These are phyloP conservation scores for Colletotrichum eleusines DNA, from an alignment of 2,329 filamentous ascomycete genomes.

Conservation along the genomic window DNA sequence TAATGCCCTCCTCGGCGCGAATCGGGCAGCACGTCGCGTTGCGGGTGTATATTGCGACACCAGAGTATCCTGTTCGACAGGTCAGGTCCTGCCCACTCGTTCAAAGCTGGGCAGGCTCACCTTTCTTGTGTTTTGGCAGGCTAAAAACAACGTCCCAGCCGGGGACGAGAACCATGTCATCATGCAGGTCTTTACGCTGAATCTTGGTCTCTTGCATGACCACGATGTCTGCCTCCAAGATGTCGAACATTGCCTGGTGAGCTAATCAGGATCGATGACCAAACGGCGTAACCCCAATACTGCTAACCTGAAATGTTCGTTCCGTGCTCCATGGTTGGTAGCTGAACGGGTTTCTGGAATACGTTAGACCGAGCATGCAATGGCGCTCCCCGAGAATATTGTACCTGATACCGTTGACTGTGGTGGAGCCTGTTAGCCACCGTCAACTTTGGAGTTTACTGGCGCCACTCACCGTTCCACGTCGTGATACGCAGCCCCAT, in stretches of 20 bases:
- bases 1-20: conserved; percentile 92
- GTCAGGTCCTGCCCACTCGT: not conserved
- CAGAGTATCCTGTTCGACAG: conserved; percentile 81
- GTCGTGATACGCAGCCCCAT: conserved; percentile 87
- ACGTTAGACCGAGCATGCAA: not conserved
- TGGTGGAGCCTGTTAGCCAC: conserved; percentile 45
- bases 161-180: conserved; percentile 95
- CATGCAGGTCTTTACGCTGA: conserved; percentile 88
- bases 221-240: conserved; percentile 90
- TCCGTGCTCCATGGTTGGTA: conserved; percentile 85
- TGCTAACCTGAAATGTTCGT: conserved; percentile 73
- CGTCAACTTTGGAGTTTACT: not conserved
- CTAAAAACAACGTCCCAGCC: conserved; percentile 99
- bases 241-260: conserved; percentile 88
- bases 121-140: conserved; percentile 93
- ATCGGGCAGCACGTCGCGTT: conserved; percentile 87
- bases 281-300: not conserved
- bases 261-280: conserved; percentile 15
- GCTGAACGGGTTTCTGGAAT: conserved; percentile 79
- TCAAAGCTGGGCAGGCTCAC: conserved; percentile 55
- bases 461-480: conserved; percentile 77
- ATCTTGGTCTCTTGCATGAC: conserved; percentile 98
- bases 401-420: conserved; percentile 85
- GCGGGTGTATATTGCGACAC: conserved; percentile 95
- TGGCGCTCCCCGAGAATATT: not conserved